Conservation (phyloP, 2,329 filamentous ascomycete genomes). For the Exophiala dermatitidis region DNA sequence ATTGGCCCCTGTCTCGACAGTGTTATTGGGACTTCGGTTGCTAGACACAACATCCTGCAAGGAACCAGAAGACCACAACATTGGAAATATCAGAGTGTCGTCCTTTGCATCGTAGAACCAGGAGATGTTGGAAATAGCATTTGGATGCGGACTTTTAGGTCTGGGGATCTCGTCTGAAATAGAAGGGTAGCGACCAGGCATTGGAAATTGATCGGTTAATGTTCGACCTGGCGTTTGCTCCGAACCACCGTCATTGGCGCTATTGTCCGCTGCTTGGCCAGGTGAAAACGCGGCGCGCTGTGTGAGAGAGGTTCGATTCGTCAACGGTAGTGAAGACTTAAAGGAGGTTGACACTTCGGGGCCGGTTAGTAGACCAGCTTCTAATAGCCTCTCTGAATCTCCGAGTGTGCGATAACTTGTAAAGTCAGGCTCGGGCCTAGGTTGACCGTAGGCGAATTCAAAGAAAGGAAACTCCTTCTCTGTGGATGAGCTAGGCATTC, state of each 20-base stretch:
- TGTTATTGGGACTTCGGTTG: not conserved
- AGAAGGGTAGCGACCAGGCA: not conserved
- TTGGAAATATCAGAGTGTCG: not conserved
- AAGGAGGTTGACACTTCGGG: not conserved
- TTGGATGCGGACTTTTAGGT: not conserved
- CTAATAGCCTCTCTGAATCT: not conserved
- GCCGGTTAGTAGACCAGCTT: not conserved
- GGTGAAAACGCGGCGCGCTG: too few species aligned
- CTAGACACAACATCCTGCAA: not conserved
- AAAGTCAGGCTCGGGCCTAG: slow-evolving; percentile 9
- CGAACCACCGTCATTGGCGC: not conserved
- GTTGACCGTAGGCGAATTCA: slow-evolving; percentile 4
- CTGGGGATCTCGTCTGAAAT: not conserved
- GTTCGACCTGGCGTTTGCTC: not conserved
- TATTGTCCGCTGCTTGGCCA: not conserved
- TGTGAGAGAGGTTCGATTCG: not conserved
- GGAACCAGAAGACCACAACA: not conserved
- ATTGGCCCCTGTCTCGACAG: not conserved
- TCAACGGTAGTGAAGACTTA: not conserved
- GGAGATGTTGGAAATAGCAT: not conserved
- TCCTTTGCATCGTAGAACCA: not conserved
- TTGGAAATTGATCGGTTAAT: not conserved
- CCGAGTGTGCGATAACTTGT: not conserved
- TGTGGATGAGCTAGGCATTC: not conserved
- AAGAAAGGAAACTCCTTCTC: slow-evolving; percentile 1